Evolutionary conservation across 2,329 filamentous ascomycete genomes (phyloP), one percentile per base, ranked within the genome.

Genomic region (Cordyceps javanica): DNA sequence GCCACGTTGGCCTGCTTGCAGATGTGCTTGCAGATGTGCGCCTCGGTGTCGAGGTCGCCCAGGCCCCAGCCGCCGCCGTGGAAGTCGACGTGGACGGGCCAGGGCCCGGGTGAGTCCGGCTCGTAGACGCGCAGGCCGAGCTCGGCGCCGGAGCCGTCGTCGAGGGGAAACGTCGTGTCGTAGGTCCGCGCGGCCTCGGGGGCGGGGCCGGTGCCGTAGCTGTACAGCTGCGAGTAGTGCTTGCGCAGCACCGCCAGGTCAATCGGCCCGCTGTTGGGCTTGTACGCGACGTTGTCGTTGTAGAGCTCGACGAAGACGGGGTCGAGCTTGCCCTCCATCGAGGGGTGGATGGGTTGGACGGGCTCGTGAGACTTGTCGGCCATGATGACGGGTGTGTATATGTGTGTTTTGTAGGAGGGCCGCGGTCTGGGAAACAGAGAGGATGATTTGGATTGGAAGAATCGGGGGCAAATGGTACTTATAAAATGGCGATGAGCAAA

Each of bases 11-110:
- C 73, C 46, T 72, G 68, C 28, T 69, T 67, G 65, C 73, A 77
- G 25, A 80, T 69, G 61, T 79, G 76, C 53, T 71, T 70, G 70
- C 76, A 79, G 57, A 80, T 75, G 61, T 78, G 73, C 3, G 72
- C 68, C 67, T 81, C 78, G 0, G 77, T 79, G 21, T 77, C 73
- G 13, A 80, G 67, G 59, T 78, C 77, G 1, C 78, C 78, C 1
- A 80, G 69, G 0, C 75, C 77, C 72, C 77, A 81, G 28, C 74
- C 74, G 23, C 78, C 78, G 19, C 78, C 77, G 59, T 81, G 77
- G 57, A 71, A 80, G 63, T 79, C 74, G 49, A 80, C 63, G 50
- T 79, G 75, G 4, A 77, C 77, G 0, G 77, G 77, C 66, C 76
- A 77, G 0, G 70, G 70, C 0, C 75, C 75, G 0, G 70, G 60